Conservation (phyloP, 2,329 filamentous ascomycete species). For the Penicillium sp. region DNA sequence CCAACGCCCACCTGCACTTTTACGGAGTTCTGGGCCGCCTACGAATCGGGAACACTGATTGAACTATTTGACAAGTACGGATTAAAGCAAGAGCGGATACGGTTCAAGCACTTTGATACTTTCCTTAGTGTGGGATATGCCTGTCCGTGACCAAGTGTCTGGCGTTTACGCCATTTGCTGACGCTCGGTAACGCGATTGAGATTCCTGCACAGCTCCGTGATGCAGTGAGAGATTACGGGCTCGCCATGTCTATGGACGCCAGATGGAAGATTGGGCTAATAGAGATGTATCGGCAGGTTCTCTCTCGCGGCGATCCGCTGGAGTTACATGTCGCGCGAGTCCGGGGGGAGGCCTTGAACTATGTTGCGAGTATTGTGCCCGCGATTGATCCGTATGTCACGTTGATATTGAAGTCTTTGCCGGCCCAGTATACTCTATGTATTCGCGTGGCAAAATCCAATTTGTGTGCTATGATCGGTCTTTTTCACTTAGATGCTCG, state of each 20-base stretch:
- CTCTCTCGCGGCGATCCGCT: neutral
- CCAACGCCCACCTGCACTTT: no score
- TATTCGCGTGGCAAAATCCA: no score
- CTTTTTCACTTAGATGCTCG: no score
- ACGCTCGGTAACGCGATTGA: neutral
- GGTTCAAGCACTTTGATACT: no score
- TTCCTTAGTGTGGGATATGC: no score
- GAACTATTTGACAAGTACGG: no score
- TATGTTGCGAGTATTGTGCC: neutral
- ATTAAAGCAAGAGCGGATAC: no score
- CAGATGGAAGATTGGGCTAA: neutral
- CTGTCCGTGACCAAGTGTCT: neutral
- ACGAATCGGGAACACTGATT: no score
- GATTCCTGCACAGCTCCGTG: neutral
- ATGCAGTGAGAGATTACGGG: neutral
- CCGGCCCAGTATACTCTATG: neutral
- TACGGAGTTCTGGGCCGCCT: no score
- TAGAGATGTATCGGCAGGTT: neutral
- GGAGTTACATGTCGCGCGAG: neutral
- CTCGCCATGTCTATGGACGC: neutral
- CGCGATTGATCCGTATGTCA: neutral
- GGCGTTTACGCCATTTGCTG: neutral
- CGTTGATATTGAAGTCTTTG: neutral
- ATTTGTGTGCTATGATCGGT: no score
- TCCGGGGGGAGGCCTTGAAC: neutral